A percentile compares a stretch with the other conserved stretches of the same genome.
Conservation (phyloP, 2,329 filamentous ascomycete species). For the Plenodomus tracheiphilus region DNA sequence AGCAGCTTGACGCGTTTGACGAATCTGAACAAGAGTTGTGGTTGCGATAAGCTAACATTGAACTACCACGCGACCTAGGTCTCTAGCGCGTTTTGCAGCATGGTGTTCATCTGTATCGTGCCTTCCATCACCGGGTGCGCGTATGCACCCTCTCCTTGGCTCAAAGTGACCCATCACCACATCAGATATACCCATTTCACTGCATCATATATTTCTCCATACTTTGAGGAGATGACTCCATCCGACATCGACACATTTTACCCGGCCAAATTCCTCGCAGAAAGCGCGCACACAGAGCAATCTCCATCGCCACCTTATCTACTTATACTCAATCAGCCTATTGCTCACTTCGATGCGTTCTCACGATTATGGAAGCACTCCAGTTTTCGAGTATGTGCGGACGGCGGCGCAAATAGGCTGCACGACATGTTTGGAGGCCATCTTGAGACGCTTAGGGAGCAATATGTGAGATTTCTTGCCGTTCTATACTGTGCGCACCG, state of each 20-base stretch:
- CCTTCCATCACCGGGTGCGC: neutral
- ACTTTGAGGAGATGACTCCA: constrained; percentile 14
- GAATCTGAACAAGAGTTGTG: too few relatives aligned
- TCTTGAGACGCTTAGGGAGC: constrained; percentile 19
- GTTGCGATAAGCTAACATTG: neutral
- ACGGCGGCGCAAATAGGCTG: constrained; percentile 86
- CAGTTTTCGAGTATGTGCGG: constrained; percentile 74
- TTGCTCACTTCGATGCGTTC: constrained; percentile 54
- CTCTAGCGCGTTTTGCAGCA: neutral
- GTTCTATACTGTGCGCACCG: neutral
- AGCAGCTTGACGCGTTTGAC: too few relatives aligned
- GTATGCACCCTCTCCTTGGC: neutral
- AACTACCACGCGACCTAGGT: neutral
- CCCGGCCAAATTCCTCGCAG: constrained; percentile 33
- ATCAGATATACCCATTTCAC: constrained; percentile 1
- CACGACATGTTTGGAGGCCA: constrained; percentile 52
- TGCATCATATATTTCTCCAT: neutral
- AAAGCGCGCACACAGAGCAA: constrained; percentile 16
- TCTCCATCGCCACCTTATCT: constrained; percentile 39
- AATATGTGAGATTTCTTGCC: constrained; percentile 32
- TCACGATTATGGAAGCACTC: constrained; percentile 56
- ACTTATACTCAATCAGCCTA: constrained; percentile 51
- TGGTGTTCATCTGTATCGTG: constrained; percentile 9
- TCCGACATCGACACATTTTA: constrained; percentile 18
- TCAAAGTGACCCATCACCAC: neutral